These are phyloP conservation scores for Cubamyces lactineus DNA, from an alignment of 768 basidiomycete genomes.

Conservation along the genomic window DNA sequence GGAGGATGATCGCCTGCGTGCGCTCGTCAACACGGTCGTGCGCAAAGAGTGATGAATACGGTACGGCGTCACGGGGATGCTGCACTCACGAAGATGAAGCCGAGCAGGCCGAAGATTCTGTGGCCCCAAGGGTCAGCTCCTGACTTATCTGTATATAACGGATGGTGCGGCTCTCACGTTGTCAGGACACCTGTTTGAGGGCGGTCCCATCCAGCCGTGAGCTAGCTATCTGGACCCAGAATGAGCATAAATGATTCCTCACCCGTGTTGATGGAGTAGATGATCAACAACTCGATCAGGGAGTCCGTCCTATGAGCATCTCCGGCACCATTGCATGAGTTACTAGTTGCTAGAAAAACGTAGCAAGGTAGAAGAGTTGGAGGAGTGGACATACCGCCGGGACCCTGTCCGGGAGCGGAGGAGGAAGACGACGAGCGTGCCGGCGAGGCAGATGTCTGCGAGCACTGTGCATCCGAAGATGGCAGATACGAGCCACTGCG, in stretches of 20 bases:
- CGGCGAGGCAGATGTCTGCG: slow-evolving; percentile 1
- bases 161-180: no score
- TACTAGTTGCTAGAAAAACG: no score
- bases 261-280: slow-evolving; percentile 9
- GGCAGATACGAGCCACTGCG: slow-evolving; percentile 3
- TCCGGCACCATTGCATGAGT: no score
- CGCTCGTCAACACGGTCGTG: no score
- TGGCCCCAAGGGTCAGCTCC: neutral
- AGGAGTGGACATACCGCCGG: neutral
- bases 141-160: no score
- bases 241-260: no score
- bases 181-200: slow-evolving; percentile 6
- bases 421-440: slow-evolving; percentile 6
- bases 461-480: slow-evolving; percentile 3
- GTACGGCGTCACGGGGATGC: no score
- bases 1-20: slow-evolving; percentile 1
- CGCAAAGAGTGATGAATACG: no score
- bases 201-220: no score
- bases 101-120: neutral
- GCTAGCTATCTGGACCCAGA: no score
- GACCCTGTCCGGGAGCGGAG: neutral
- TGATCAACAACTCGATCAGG: neutral
- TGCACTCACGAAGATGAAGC: slow-evolving; percentile 5
- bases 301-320: neutral
- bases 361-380: no score